Conservation (phyloP, 768 basidiomycete genomes). For the Suillus subalutaceus region DNA sequence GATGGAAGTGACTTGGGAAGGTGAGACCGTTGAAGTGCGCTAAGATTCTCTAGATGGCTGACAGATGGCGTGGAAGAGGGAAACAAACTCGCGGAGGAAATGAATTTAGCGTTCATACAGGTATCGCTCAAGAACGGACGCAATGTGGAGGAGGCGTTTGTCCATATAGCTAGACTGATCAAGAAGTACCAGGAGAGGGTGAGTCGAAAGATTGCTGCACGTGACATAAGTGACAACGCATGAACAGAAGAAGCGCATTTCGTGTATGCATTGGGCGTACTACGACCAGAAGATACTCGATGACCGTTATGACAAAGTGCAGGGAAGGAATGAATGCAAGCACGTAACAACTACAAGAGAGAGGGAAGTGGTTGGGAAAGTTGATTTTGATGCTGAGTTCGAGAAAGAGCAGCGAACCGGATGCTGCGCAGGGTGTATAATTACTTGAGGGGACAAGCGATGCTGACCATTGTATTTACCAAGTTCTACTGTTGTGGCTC, state of each 20-base stretch:
- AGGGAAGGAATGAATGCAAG: neutral
- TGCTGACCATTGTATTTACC: neutral
- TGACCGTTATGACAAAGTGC: neutral
- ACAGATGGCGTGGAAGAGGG: neutral
- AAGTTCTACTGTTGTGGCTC: neutral
- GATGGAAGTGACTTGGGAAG: conserved; percentile 8
- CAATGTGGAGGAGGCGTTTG: conserved; percentile 1
- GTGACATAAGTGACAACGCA: neutral
- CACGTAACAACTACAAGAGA: neutral
- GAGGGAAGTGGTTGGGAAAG: neutral
- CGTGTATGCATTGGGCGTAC: neutral
- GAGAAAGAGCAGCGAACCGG: neutral
- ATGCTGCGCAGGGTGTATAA: conserved; percentile 2
- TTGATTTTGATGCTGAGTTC: conserved; percentile 1
- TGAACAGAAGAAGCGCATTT: conserved; percentile 5
- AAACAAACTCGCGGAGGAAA: neutral
- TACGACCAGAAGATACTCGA: conserved; percentile 2
- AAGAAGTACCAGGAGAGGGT: conserved; percentile 7
- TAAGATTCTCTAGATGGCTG: neutral
- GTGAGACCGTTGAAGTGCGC: neutral
- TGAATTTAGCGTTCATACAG: conserved; percentile 2
- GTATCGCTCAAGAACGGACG: conserved; percentile 8
- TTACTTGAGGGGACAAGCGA: neutral
- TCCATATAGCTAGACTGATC: conserved; percentile 4
- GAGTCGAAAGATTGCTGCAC: neutral